Base-by-base conservation (phyloP, 257 asterid genomes). In the Solanum sejunctum region DNA sequence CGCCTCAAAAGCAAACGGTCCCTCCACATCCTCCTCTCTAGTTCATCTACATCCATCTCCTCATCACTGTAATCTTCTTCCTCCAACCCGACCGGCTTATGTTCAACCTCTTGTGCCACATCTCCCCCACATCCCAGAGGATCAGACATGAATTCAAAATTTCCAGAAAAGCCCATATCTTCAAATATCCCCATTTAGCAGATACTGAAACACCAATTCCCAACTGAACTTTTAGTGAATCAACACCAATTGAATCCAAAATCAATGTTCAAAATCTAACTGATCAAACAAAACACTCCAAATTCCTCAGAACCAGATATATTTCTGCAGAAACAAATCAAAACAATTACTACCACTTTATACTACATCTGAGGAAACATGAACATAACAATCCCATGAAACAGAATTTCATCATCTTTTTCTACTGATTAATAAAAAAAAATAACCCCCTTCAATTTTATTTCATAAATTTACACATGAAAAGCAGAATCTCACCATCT, bases 1-100 rank as follows among this genome's bases (percentile, higher is more conserved):
- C 91, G 88, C 86, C 73, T 91, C 85, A 87, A 67, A 21, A 80
- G 92, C 91, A 91, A 72, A 36, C 92, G 85, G 83, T 91, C 92
- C 63, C 84, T 86, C 96, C 94, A 91, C 91, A 91, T 89, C 72
- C 92, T 89, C 83, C 85, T 91, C 61, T 92, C 93, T 7, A 92
- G 87, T 84, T 90, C 92, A 47, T 89, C 92, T 1, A 89, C 89
- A 60, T 88, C 93, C 89, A 91, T 83, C 82, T 92, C 96, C 58
- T 92, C 93, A 56, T 90, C 93, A 81, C 93, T 90, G 82, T 83
- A 86, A 83, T 91, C 92, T 10, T 89, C 92, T 26, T 89, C 93
- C 52, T 66, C 89, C 58, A 83, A 86, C 45, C 87, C 92, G 80
- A 12, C 84, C 4, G 86, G 85, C 45, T 67, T 69, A 80, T 41